Evolutionary conservation across 768 basidiomycete genomes (phyloP), one percentile per base, ranked within the genome.

Genomic region (Serpula lacrymans): DNA sequence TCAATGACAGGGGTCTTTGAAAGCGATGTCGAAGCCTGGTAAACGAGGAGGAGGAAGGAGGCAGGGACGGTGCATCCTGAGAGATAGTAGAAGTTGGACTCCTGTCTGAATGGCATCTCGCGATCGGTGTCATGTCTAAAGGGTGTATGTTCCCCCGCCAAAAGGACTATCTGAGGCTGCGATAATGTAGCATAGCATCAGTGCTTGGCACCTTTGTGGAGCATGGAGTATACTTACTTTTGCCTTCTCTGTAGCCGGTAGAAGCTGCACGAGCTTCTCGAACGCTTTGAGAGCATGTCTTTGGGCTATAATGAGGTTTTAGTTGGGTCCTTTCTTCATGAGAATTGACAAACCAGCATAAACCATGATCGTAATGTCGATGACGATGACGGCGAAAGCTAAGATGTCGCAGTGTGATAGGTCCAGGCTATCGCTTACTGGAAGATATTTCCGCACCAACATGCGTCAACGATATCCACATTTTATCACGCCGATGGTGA

Each of bases 1-100:
- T 80, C 75, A 6, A 78, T 59, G 8, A 68, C 71, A 6, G 75
- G 68, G 0, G 56, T 57, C 7, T 55, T 53, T 3, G 62, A 64
- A n/a, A 70, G 55, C 4, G 70, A 65, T 10, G 73, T 72, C 16
- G 70, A 72, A 29, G 71, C 65, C 43, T 79, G 69, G 57, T 72
- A 82, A 2, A 72, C 62, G 7, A 86, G 63, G 14, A 92, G 63
- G 10, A 92, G 60, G 47, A 77, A 79, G 1, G 87, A 82, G 0
- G 74, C 72, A 0, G 91, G 87, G 4, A 90, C 72, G 34, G 71
- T 67, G 62, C 87, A 91, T 38, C 89, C 92, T 0, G 88, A 78
- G 12, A 95, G 71, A 58, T 91, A 95, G 64, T 77, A 83, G 58
- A 95, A 95, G 63, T 95, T 95, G 52, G 84, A 84, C 62, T 93